Base-by-base conservation (phyloP, 768 basidiomycete genomes). In the Suillus paluster region DNA sequence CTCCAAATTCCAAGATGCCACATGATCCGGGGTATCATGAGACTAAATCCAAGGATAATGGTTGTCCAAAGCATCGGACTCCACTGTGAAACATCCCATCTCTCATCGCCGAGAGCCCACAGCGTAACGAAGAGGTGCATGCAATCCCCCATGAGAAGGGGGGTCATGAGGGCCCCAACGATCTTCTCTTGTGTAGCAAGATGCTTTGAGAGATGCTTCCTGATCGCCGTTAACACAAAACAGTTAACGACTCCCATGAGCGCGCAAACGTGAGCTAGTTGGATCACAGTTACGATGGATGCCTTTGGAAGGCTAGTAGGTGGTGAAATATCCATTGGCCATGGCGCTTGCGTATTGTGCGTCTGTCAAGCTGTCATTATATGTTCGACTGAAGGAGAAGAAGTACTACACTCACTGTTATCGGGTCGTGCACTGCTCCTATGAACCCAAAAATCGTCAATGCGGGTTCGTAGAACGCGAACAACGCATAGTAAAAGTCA, bases 1-100 rank as follows among this genome's bases (percentile, higher is more conserved):
- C 91, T 82, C 61, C 88, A 90, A 58, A 92, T 78, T 10, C 91
- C 91, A 54, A 91, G 66, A 70, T 90, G 86, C 91, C 91, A 93
- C 64, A 85, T 81, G 21, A 89, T 69, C 27, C 91, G 82, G 12
- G 91, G 90, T 52, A 92, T 73, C 81, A 92, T 77, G 55, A 93
- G 72, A 15, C 83, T 83, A 39, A 91, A 65, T 0, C 91, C 91
- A 14, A 89, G 69, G 17, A 86, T 52, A 19, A 91, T 69, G 0
- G 90, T 92, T 6, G 82, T 77, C 86, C 88, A 90, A 21, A 91
- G 71, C 84, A 90, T 87, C 0, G 86, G 83, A 64, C 79, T 85
- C 90, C 90, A 92, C 27, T 77, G 80, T 46, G 72, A 68, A 21
- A 90, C 64, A 56, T 84, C 73, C 87, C 88, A 92, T 63, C 82